Evolutionary conservation across 192 early-diverging fungal genomes (phyloP).

Genomic region (Mortierella claussenii): DNA sequence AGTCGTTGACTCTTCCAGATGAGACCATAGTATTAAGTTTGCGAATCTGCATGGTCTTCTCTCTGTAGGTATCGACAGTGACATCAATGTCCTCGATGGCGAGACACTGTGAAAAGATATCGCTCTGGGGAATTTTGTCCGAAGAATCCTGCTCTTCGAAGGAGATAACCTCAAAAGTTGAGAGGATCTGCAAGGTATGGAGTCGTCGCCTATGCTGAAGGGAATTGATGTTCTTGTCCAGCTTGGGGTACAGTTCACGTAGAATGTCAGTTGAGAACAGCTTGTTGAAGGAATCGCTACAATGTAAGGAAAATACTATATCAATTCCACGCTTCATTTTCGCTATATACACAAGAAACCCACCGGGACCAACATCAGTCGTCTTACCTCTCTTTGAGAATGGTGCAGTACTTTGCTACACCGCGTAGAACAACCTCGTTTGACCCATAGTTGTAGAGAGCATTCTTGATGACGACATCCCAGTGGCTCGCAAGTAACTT

Average conservation of each 20-base stretch:
- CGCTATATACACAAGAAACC: neutral
- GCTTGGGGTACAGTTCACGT: conserved; percentile 57
- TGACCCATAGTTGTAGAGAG: conserved; percentile 48
- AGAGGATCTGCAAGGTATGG: conserved; percentile 76
- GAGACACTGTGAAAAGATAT: conserved; percentile 64
- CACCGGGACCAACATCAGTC: neutral
- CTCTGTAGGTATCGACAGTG: conserved; percentile 75
- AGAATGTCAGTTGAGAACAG: conserved; percentile 57
- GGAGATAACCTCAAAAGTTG: conserved; percentile 73
- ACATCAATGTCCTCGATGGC: conserved; percentile 73
- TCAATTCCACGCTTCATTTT: too few species aligned
- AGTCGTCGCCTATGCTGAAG: conserved; percentile 65
- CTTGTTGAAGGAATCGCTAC: conserved; percentile 26
- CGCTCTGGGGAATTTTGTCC: conserved; percentile 30
- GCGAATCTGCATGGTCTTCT: conserved; percentile 82
- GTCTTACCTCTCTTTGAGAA: conserved; percentile 46
- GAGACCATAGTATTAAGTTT: conserved; percentile 72
- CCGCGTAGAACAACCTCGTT: conserved; percentile 63
- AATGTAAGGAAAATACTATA: neutral
- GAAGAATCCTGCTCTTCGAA: conserved; percentile 43
- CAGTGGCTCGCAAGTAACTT: conserved; percentile 42
- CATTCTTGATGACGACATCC: conserved; percentile 54
- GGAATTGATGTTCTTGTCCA: conserved; percentile 71
- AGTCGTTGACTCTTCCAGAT: conserved; percentile 69
- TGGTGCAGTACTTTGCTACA: conserved; percentile 55